Base-by-base conservation (phyloP, 2,329 filamentous ascomycete genomes). In the Fusarium nisikadoi region DNA sequence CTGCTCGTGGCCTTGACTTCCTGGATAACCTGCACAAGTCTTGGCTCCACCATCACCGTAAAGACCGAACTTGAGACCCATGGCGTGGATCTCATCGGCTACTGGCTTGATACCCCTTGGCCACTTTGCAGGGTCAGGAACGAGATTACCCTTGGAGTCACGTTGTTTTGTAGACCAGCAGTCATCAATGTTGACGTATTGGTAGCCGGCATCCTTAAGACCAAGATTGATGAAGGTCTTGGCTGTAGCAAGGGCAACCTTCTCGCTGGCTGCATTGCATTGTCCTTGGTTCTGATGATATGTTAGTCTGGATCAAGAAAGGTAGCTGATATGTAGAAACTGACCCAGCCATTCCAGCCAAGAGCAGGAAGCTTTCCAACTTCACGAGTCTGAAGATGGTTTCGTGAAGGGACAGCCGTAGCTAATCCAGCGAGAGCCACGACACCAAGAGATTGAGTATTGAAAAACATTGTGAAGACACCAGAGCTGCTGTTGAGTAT, bases 81-180 rank as follows among this genome's bases (percentile, higher is more conserved):
- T 68, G 10, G 16, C 38, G 36, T 69, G 65, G 12, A 69, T 69
- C 47, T 68, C 65, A 20, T 69, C 65, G 14, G 31, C 54, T 12
- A 69, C 65, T 6, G 57, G 57, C 57, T 68, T 68, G 42, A 69
- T 64, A 31, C 65, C 65, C n/a, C 64, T 68, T 27, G 65, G 65
- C 64, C 56, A 69, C 17, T 68, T 69, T 9, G 23, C 43, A 20
- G 65, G 65, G 27, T 69, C 65, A 19, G 65, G 65, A 2, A 69
- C 56, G 3, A 68, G 58, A 6, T 61, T 68, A 12, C 65, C 65
- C 9, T 58, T 68, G 6, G 64, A 62, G 10, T 69, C 65, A 29
- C 65, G 57, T 33, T 68, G 57, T 23, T 42, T 56, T n/a, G 54
- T 61, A 25, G 65, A 69, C 65, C 65, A 69, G n/a, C 65, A 69